Evolutionary conservation across 192 early-diverging fungal genomes (phyloP).

Genomic region (Coemansia sp.): DNA sequence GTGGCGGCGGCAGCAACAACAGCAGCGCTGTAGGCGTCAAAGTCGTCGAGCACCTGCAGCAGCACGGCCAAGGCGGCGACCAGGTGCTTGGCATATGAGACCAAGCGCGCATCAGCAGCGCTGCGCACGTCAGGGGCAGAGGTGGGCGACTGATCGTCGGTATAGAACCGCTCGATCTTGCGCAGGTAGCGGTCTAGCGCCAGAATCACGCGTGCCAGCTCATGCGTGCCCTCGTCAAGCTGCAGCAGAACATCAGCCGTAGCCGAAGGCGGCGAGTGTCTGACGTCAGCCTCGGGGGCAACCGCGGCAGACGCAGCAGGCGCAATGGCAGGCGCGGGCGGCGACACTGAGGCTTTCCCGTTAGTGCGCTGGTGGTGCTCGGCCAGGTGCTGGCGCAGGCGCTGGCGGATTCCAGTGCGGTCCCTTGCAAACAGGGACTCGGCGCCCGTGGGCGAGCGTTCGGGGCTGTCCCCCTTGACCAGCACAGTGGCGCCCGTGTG

Average conservation of each 20-base stretch:
- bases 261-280: background rate
- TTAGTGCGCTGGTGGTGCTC: slow-evolving; percentile 54
- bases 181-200: slow-evolving; percentile 53
- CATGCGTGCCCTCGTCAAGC: slow-evolving; percentile 55
- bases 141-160: slow-evolving; percentile 18
- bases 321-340: background rate
- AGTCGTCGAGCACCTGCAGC: slow-evolving; percentile 55
- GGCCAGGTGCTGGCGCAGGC: slow-evolving; percentile 56
- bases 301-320: background rate
- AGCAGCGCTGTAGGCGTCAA: slow-evolving; percentile 46
- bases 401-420: slow-evolving; percentile 53
- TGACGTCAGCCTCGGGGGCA: background rate
- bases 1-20: slow-evolving; percentile 29
- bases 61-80: slow-evolving; percentile 51
- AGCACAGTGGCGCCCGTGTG: slow-evolving; percentile 53
- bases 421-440: slow-evolving; percentile 54
- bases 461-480: slow-evolving; percentile 32
- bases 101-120: slow-evolving; percentile 43
- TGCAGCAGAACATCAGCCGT: slow-evolving; percentile 49
- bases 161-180: slow-evolving; percentile 52
- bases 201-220: slow-evolving; percentile 55
- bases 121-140: slow-evolving; percentile 27
- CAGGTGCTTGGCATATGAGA: slow-evolving; percentile 53
- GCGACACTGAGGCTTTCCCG: slow-evolving; percentile 8
- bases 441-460: background rate